Base-by-base conservation (phyloP, 495 filamentous ascomycete species). In the Sordaria brevicollis region DNA sequence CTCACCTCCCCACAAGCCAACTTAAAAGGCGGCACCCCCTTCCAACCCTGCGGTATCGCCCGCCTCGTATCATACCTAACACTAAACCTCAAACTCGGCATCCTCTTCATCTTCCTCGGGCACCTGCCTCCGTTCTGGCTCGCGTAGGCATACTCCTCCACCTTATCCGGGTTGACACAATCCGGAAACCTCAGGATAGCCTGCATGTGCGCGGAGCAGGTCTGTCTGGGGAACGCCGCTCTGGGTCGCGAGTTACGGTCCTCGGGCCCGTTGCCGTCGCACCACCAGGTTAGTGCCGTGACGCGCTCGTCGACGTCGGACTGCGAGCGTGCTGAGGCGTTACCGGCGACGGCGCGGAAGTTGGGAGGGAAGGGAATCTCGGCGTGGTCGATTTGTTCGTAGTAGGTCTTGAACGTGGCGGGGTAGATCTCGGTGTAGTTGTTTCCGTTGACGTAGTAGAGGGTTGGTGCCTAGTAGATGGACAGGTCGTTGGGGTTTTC, bases 301-400 rank as follows among this genome's bases (percentile, higher is more conserved):
- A 77, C 66, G 31, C 78, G 76, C 62, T 81, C 79, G 25, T 81
- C 69, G 49, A 77, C 66, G 57, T 79, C 77, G 21, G 74, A 69
- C 65, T 81, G 77, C 49, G 67, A 72, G 65, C 74, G 76, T 21
- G 77, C 77, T 39, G 41, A 71, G 21, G 77, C 77, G 54, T 81
- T 81, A 49, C 79, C 79, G 8, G 79, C 79, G 2, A 81, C 73
- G 67, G 75, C 74, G 68, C 75, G 68, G 41, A 78, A 76, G 71
- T 88, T 82, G 67, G 82, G 86, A 35, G 89, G 75, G 81, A 91
- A 93, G 62, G 91, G 90, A 71, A 93, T 90, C 86, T 93, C 92
- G 78, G 91, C 91, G 80, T 92, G 92, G 76, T 91, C 89, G 72
- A 93, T 92, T 83, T 92, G 90, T 75, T 93, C 91, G 68, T 81